Evolutionary conservation across 345 rosid genomes (phyloP).

Genomic region (Salix brachista): DNA sequence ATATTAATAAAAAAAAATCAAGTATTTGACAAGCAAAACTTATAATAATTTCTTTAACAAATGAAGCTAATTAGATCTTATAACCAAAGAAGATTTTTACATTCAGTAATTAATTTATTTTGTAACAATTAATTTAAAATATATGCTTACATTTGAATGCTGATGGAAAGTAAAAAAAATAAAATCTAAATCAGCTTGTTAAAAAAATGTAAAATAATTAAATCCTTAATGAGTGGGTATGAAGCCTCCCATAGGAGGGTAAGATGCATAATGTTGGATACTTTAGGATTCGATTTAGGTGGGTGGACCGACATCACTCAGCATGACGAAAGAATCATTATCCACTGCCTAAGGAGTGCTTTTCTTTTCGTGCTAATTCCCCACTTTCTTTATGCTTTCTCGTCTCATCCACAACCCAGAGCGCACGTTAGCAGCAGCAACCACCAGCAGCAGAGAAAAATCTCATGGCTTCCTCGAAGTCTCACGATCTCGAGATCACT

Average conservation of each 20-base stretch:
- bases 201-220: neutral
- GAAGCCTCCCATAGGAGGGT: neutral
- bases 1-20: too few relatives aligned
- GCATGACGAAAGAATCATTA: too few relatives aligned
- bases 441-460: neutral
- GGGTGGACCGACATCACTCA: neutral
- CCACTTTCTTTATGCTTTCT: neutral
- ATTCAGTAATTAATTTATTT: neutral
- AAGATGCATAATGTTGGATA: neutral
- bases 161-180: neutral
- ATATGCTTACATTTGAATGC: neutral
- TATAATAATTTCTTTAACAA: neutral
- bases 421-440: constrained; percentile 30
- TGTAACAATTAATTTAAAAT: neutral
- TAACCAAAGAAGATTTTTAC: neutral
- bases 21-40: neutral
- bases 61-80: neutral
- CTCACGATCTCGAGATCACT: constrained; percentile 12
- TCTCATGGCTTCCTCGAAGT: neutral
- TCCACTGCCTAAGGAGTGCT: too few relatives aligned
- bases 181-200: neutral
- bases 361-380: neutral
- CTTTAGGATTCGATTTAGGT: neutral
- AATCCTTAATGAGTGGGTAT: neutral
- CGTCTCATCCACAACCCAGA: neutral